These are phyloP conservation scores for Paraglomus brasilianum DNA, from an alignment of 192 early-diverging fungal genomes.

Conservation along the genomic window DNA sequence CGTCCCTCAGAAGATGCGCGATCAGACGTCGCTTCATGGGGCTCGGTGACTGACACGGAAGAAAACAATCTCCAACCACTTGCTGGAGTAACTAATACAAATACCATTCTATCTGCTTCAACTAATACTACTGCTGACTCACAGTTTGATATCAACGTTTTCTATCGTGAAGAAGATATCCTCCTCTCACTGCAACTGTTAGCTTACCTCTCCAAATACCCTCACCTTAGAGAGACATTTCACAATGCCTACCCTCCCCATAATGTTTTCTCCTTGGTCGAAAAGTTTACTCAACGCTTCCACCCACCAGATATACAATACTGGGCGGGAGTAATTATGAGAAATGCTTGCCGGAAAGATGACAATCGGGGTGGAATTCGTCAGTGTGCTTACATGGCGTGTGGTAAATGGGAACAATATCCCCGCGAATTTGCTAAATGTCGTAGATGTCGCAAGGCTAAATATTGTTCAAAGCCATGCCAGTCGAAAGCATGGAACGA, in stretches of 20 bases:
- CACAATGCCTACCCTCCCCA: constrained; percentile 47
- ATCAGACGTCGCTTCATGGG: constrained; percentile 32
- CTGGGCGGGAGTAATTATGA: constrained; percentile 78
- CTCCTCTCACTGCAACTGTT: constrained; percentile 80
- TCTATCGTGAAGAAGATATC: constrained; percentile 81
- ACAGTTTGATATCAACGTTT: constrained; percentile 47
- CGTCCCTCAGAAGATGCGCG: constrained; percentile 29
- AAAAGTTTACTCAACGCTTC: constrained; percentile 69
- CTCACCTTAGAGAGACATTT: constrained; percentile 68
- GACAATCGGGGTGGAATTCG: constrained; percentile 67
- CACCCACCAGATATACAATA: constrained; percentile 65
- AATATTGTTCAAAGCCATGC: constrained; percentile 81
- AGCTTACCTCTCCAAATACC: constrained; percentile 89
- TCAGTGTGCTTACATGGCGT: constrained; percentile 77
- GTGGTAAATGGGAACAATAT: constrained; percentile 74
- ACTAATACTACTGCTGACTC: constrained; percentile 31
- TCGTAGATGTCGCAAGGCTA: constrained; percentile 81
- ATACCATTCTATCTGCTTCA: constrained; percentile 9
- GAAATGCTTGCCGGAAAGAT: constrained; percentile 77
- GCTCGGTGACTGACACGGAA: constrained; percentile 30
- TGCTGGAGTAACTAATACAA: constrained; percentile 8
- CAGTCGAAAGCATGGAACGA: constrained; percentile 76
- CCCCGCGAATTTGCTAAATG: constrained; percentile 84
- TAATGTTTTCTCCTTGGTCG: constrained; percentile 78
- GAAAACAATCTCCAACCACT: constrained; percentile 6